phyloP scores from a whole-genome alignment of 2,329 filamentous ascomycete genomes.

The Fonsecaea erecta region DNA sequence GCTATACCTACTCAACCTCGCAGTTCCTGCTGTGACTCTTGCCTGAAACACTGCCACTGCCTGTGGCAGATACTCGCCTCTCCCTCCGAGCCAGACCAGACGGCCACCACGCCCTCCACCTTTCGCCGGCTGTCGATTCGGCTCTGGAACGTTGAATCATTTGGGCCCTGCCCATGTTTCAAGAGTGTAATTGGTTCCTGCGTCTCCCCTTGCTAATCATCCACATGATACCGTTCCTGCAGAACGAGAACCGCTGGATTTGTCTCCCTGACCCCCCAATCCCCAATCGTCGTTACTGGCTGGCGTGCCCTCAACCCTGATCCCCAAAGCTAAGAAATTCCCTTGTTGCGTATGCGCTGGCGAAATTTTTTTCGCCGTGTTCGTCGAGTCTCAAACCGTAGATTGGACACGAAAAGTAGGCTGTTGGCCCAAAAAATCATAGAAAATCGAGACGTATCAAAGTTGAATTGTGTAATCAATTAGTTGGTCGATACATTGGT shows the following conservation, averaged over 20 bases:
- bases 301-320: not conserved
- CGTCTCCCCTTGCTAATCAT: slow-evolving; percentile 10
- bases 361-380: not conserved
- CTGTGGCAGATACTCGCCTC: not conserved
- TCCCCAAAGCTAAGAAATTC: slow-evolving; percentile 9
- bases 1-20: not conserved
- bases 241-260: slow-evolving; percentile 19
- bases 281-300: not conserved
- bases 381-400: not conserved
- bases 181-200: slow-evolving; percentile 3
- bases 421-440: too few relatives aligned
- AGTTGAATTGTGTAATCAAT: slow-evolving; percentile 21
- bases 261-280: not conserved
- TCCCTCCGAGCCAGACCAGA: not conserved
- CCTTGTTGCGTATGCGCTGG: not conserved
- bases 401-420: not conserved
- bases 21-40: not conserved
- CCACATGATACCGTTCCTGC: slow-evolving; percentile 19
- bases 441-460: slow-evolving; percentile 3
- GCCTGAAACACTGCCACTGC: slow-evolving; percentile 16
- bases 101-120: not conserved
- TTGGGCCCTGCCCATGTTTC: slow-evolving; percentile 3
- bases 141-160: slow-evolving; percentile 8
- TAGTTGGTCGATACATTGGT: slow-evolving; percentile 29
- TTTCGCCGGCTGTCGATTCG: slow-evolving; percentile 5